Percentiles rank a stretch among this genome's conserved stretches.
These are phyloP conservation scores for Tubosaeta brunneosetosa DNA, from an alignment of 768 basidiomycete species.

Conservation along the genomic window DNA sequence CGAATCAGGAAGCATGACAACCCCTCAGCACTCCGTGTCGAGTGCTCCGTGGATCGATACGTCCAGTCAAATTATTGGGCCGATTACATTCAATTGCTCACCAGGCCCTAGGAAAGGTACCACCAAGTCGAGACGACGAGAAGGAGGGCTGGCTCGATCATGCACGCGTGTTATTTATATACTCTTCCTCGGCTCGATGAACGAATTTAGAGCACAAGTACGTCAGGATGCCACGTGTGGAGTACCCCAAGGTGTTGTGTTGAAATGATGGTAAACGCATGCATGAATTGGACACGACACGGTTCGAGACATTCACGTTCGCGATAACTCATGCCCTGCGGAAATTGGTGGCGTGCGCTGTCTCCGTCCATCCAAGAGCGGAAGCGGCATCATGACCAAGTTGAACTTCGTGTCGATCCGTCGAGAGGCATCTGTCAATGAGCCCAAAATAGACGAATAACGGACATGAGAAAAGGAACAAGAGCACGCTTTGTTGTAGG, in stretches of 20 bases:
- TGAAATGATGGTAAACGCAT: neutral
- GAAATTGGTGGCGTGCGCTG: neutral
- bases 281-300: neutral
- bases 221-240: neutral
- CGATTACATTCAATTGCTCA: neutral
- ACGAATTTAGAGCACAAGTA: neutral
- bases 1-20: too few species aligned
- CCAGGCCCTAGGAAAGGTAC: too few species aligned
- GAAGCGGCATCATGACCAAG: neutral
- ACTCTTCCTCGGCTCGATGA: neutral
- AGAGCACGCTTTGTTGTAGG: neutral
- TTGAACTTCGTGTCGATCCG: constrained; percentile 1
- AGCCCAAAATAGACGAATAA: neutral
- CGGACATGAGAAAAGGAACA: neutral
- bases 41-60: too few species aligned
- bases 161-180: neutral
- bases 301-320: neutral
- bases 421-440: neutral
- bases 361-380: neutral
- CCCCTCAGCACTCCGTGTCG: neutral
- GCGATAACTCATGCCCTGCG: neutral
- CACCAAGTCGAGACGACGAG: too few species aligned
- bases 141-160: neutral
- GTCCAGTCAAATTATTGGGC: neutral
- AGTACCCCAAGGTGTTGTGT: neutral